A percentile compares a stretch with the other conserved stretches of the same genome.
These are phyloP conservation scores for Cafeteria roenbergensis DNA, from an alignment of 108 stramenopile species.

Conservation along the genomic window DNA sequence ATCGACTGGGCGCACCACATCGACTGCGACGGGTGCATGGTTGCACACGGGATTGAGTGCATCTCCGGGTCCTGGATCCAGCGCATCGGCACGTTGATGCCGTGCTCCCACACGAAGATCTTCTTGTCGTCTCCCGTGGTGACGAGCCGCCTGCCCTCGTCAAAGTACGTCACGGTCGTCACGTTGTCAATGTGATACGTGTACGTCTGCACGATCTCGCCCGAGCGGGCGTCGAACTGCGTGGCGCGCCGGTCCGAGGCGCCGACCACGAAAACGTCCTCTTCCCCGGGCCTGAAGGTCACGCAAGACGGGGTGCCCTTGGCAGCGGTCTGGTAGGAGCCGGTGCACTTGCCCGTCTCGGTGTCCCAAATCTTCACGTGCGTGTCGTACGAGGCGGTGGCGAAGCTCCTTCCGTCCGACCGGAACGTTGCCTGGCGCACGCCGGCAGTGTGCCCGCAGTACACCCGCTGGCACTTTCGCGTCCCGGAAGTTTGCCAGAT, in stretches of 20 bases:
- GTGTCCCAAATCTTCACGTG: slow-evolving; percentile 73
- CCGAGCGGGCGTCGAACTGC: slow-evolving; percentile 62
- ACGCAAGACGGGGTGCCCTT: slow-evolving; percentile 58
- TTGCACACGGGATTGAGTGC: slow-evolving; percentile 87
- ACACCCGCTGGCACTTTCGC: slow-evolving; percentile 64
- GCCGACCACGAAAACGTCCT: slow-evolving; percentile 85
- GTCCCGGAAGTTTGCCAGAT: slow-evolving; percentile 61
- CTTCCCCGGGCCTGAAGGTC: slow-evolving; percentile 81
- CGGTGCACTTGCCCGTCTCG: slow-evolving; percentile 76
- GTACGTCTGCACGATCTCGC: slow-evolving; percentile 93
- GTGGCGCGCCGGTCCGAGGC: slow-evolving; percentile 82
- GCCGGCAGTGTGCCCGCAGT: slow-evolving; percentile 77
- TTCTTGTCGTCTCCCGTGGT: slow-evolving; percentile 94
- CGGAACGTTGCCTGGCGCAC: slow-evolving; percentile 77
- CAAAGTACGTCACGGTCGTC: slow-evolving; percentile 85
- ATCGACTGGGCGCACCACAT: slow-evolving; percentile 73
- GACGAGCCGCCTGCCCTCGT: slow-evolving; percentile 78
- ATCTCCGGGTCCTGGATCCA: slow-evolving; percentile 95
- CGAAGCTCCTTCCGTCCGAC: slow-evolving; percentile 65
- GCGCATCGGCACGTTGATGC: slow-evolving; percentile 95
- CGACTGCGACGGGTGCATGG: slow-evolving; percentile 63
- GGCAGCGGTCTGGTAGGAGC: too few relatives aligned
- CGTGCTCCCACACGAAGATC: slow-evolving; percentile 94
- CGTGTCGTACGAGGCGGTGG: slow-evolving; percentile 43
- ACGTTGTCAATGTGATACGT: slow-evolving; percentile 91